phyloP scores from a whole-genome alignment of 192 early-diverging fungal genomes.

The Backusella parvicylindrica region DNA sequence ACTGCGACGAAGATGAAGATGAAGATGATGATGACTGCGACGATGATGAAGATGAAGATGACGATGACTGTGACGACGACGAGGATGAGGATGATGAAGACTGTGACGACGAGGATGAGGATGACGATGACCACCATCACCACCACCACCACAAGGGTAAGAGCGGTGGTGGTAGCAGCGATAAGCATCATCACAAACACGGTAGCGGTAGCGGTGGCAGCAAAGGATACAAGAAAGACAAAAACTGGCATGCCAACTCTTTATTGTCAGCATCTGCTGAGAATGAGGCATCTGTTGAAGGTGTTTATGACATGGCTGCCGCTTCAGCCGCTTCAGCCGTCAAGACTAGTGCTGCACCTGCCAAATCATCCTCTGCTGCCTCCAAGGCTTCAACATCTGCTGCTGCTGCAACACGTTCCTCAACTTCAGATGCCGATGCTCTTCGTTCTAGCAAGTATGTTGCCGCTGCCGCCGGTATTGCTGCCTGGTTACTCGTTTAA shows the following conservation, averaged over 20 bases:
- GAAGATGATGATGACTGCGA: conserved; percentile 45
- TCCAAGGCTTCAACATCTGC: neutral
- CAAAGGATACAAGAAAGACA: neutral
- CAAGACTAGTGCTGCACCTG: neutral
- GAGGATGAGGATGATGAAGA: neutral
- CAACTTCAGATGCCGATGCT: neutral
- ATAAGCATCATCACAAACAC: neutral
- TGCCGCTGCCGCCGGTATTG: conserved; percentile 3
- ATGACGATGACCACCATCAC: neutral
- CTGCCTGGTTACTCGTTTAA: conserved; percentile 19
- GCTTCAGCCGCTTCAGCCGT: neutral
- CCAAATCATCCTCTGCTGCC: neutral
- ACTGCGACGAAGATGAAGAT: conserved; percentile 34
- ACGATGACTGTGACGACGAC: neutral
- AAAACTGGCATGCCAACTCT: neutral
- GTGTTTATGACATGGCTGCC: neutral
- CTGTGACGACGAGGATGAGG: neutral
- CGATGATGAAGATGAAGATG: conserved; percentile 5
- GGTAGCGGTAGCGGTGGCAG: conserved; percentile 30
- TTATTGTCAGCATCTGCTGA: neutral
- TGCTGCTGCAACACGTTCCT: neutral
- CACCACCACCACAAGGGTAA: neutral
- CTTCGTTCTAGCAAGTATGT: neutral
- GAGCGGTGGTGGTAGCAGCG: neutral
- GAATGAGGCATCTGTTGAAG: neutral